Evolutionary conservation across 192 early-diverging fungal species (phyloP), one percentile per base, ranked within the genome.

Genomic region (Phlyctochytrium planicorne): DNA sequence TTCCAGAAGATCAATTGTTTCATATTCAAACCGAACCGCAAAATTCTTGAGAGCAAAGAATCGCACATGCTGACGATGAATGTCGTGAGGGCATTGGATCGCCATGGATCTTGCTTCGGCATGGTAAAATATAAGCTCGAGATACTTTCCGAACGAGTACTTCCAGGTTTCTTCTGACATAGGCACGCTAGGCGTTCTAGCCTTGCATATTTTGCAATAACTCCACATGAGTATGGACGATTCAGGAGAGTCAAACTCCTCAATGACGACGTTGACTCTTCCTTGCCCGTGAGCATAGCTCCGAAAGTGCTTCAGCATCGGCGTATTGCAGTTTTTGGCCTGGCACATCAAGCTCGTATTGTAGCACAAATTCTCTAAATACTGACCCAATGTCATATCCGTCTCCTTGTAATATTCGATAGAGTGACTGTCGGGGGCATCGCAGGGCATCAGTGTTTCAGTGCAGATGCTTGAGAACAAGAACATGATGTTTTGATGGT

Each of bases 81-180:
- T 78, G 55, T 93, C 88, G 67, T 98, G 96, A 0, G 84, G 75
- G 63, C 96, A 98, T 23, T 30, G 14, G 0, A 14, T 10, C 30
- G 88, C 77, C 65, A 85, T 80, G 2, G 89, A 82, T 16, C 90
- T 83, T 2, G 94, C 73, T 10, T 74, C 75, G 23, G 74, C 78
- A 75, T 91, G 89, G 76, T 99, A 96, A 57, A 97, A 93, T 0
- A 91, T 86, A 3, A 94, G 75, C 72, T 99, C 97, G 25, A 99
- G 75, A 70, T 91, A 99, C 78, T 99, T 99, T 59, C 94, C 97
- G 82, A 98, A 96, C 10, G 97, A 99, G 68, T 93, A 96, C 52
- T 93, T 91, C 90, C 91, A 94, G 23, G 92, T 86, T 47, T 92
- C 90, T 30, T 90, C 89, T 0, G 93, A 91, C 82, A 99, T 90